These are phyloP conservation scores for Reticulascus tulasneorum DNA, from an alignment of 2,329 filamentous ascomycete genomes.

Conservation along the genomic window DNA sequence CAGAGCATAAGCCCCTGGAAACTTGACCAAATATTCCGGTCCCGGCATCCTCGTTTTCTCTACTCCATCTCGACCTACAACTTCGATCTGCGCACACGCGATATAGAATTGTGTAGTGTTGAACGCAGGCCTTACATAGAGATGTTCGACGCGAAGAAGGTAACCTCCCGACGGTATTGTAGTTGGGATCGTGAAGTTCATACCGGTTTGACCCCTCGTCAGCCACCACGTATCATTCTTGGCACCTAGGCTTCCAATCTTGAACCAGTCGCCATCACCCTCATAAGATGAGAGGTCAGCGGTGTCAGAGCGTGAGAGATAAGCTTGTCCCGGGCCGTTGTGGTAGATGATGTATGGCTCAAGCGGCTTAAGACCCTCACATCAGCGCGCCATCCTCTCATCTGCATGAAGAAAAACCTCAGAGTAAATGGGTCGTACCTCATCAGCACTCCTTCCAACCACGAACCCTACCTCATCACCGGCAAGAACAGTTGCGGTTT, in stretches of 20 bases:
- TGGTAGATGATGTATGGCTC: slow-evolving; percentile 30
- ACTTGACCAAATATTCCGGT: slow-evolving; percentile 25
- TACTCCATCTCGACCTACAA: slow-evolving; percentile 20
- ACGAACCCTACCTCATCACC: slow-evolving; percentile 39
- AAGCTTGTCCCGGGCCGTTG: slow-evolving; percentile 33
- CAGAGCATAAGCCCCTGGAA: slow-evolving; percentile 36
- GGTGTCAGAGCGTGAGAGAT: slow-evolving; percentile 30
- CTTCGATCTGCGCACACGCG: slow-evolving; percentile 39
- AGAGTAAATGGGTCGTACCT: too few species aligned
- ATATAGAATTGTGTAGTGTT: slow-evolving; percentile 36
- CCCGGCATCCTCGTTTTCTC: slow-evolving; percentile 10
- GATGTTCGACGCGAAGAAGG: slow-evolving; percentile 40
- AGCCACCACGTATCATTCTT: too few species aligned
- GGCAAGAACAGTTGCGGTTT: slow-evolving; percentile 30
- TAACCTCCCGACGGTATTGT: slow-evolving; percentile 37
- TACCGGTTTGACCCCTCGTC: too few species aligned
- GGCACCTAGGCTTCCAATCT: too few species aligned
- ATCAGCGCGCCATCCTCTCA: too few species aligned
- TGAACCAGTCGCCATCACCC: slow-evolving; percentile 32
- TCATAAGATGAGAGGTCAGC: slow-evolving; percentile 23
- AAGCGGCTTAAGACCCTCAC: too few species aligned
- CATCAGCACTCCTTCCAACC: too few species aligned
- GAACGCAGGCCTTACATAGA: slow-evolving; percentile 38
- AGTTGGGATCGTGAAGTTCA: slow-evolving; percentile 34
- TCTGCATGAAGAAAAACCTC: too few species aligned